Percentiles rank a stretch among this genome's conserved stretches.
phyloP scores from a whole-genome alignment of 306 rosid species.

The Crataegus laevigata region DNA sequence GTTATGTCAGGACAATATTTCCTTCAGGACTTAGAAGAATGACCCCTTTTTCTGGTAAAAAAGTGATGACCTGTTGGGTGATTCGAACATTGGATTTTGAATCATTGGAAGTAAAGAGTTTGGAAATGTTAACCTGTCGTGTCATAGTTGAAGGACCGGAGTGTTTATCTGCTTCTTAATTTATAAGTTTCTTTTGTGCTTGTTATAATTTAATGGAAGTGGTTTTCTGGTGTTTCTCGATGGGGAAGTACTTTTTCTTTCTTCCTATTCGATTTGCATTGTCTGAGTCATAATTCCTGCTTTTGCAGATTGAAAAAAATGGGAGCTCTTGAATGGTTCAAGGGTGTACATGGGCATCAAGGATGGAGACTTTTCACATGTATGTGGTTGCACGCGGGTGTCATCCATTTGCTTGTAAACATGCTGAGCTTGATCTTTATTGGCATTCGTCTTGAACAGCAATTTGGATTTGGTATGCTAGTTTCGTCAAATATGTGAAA shows the following conservation, averaged over 20 bases:
- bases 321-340: slow-evolving; percentile 38
- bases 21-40: neutral
- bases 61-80: neutral
- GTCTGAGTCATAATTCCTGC: neutral
- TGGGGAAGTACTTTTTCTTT: neutral
- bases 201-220: neutral
- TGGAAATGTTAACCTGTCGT: neutral
- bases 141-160: neutral
- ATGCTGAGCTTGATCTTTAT: slow-evolving; percentile 45
- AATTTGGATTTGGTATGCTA: slow-evolving; percentile 40
- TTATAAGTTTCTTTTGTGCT: neutral
- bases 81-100: neutral
- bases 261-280: neutral
- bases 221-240: neutral
- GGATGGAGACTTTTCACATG: slow-evolving; percentile 45
- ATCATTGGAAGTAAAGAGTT: neutral
- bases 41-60: neutral
- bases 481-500: neutral
- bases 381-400: slow-evolving; percentile 48
- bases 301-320: slow-evolving; percentile 35
- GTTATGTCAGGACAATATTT: neutral
- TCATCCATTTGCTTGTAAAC: slow-evolving; percentile 45
- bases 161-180: neutral
- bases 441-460: slow-evolving; percentile 51
- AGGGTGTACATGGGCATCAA: slow-evolving; percentile 28